Percentiles rank a stretch among this genome's conserved stretches.
phyloP scores from a whole-genome alignment of 306 rosid genomes.

The Oemleria cerasiformis region DNA sequence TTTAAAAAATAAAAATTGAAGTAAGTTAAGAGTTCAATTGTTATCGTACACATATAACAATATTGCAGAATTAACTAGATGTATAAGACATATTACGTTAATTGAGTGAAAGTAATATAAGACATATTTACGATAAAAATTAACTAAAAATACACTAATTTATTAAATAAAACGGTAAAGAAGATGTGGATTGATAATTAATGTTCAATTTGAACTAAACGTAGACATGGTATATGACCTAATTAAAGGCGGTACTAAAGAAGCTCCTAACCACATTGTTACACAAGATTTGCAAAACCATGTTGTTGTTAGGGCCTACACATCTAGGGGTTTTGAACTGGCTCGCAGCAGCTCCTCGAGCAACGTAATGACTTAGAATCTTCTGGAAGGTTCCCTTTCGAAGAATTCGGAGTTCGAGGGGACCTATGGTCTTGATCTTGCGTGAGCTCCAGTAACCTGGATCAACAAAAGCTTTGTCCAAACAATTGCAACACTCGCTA shows the following conservation, averaged over 20 bases:
- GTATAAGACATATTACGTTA: no score
- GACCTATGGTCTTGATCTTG: constrained; percentile 56
- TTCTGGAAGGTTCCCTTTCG: constrained; percentile 69
- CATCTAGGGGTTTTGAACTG: constrained; percentile 91
- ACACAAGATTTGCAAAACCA: constrained; percentile 60
- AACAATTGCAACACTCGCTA: constrained; percentile 65
- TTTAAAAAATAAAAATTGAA: no score
- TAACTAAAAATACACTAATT: neutral
- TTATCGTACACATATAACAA: no score
- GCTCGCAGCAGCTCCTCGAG: constrained; percentile 56
- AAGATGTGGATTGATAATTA: neutral
- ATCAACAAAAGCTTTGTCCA: constrained; percentile 70
- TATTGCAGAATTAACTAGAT: no score
- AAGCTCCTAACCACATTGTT: constrained; percentile 57
- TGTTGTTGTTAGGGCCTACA: constrained; percentile 46
- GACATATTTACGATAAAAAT: neutral
- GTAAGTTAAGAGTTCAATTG: no score
- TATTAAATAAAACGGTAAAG: neutral
- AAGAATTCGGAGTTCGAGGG: constrained; percentile 72
- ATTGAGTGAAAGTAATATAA: no score
- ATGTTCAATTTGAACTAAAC: no score
- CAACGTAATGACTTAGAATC: constrained; percentile 63
- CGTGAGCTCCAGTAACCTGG: constrained; percentile 67
- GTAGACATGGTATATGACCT: constrained; percentile 8
- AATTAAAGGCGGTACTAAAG: constrained; percentile 60